Percentiles rank a stretch among this genome's conserved stretches.
Conservation (phyloP, 106 monocot species). For the Alisma plantagoaquatica region DNA sequence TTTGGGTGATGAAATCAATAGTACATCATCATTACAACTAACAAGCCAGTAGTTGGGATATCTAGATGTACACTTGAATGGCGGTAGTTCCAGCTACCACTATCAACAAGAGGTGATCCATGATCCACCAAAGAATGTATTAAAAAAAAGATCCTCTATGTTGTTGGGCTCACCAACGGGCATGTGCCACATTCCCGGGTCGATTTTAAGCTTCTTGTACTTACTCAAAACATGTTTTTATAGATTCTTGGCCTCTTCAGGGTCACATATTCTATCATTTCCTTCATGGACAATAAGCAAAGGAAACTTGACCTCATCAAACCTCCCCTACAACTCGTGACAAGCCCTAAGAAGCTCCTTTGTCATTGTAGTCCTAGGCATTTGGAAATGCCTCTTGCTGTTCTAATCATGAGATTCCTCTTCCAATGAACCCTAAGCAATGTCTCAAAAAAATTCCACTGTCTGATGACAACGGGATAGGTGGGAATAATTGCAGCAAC, state of each 20-base stretch:
- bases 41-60: too few relatives aligned
- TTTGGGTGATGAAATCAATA: too few relatives aligned
- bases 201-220: constrained; percentile 60
- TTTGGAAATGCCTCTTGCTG: constrained; percentile 22
- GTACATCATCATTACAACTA: too few relatives aligned
- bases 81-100: background rate
- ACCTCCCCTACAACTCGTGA: constrained; percentile 45
- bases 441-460: constrained; percentile 50
- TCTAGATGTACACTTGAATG: too few relatives aligned
- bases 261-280: constrained; percentile 57
- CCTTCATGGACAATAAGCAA: constrained; percentile 66
- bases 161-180: constrained; percentile 66
- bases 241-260: constrained; percentile 53
- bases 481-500: constrained; percentile 41
- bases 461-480: constrained; percentile 50
- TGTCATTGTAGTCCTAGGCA: constrained; percentile 60
- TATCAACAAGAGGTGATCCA: background rate
- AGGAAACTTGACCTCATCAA: constrained; percentile 59
- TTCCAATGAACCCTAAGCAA: constrained; percentile 85
- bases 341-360: constrained; percentile 60
- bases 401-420: constrained; percentile 53
- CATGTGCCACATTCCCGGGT: constrained; percentile 78
- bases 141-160: constrained; percentile 65
- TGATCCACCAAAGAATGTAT: constrained; percentile 55
- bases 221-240: constrained; percentile 35